Evolutionary conservation across 805 yeast species (phyloP), one percentile per base, ranked within the genome.

Genomic region (Ascoidea asiatica): DNA sequence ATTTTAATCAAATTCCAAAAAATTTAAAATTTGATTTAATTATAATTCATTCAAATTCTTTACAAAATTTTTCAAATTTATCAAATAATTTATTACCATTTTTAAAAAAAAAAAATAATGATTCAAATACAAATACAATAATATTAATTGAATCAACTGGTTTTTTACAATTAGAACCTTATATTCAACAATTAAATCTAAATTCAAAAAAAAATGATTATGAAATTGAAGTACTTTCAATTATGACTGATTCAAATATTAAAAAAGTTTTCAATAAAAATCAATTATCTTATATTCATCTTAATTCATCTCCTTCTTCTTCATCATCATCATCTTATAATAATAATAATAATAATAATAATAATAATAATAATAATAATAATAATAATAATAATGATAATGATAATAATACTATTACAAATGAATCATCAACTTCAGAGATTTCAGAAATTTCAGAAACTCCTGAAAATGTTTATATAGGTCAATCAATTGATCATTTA

Each of bases 121-220:
- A n/a, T n/a, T n/a, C n/a, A n/a, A 62, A 61, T 42, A 58, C 57
- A 48, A 70, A 57, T 38, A 70, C 87, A 21, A 63, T 77, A 33
- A 62, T 83, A 2, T 62, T 82, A 21, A 62, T 83, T 36, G 94
- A 83, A 60, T 72, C 79, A 42, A 75, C 86, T 1, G 85, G 86
- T 4, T 82, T 73, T 56, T 74, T 83, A 46, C 80, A 80, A 57
- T 58, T 83, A 43, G 90, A 83, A 57, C 82, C 84, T 5, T 81
- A 81, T 56, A 70, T 80, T 37, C 23, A 21, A 18, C 51, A 48
- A 38, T n/a, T n/a, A n/a, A 67, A 64, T 50, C 63, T 74, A 57
- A 64, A 66, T 18, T 46, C 53, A 63, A 15, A 53, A 52, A 7
- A 58, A 37, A 53, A 59, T 48, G 50, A 58, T 21, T 46, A 61